Percentiles rank a stretch among this genome's conserved stretches.
These are phyloP conservation scores for Penicillium cataractarum DNA, from an alignment of 495 filamentous ascomycete species.

Conservation along the genomic window DNA sequence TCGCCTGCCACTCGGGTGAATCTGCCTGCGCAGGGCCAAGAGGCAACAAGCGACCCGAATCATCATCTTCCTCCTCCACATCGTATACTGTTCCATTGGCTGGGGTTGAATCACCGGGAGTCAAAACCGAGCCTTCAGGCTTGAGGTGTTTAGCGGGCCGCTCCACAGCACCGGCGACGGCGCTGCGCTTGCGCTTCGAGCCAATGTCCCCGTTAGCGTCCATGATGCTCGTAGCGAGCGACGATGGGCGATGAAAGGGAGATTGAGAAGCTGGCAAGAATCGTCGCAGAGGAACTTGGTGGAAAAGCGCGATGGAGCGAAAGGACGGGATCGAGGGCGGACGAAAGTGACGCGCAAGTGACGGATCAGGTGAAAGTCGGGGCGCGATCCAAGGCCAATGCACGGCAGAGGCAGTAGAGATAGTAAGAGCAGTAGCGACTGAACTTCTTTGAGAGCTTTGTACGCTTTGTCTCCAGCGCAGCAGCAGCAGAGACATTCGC, in stretches of 20 bases:
- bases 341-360: slow-evolving; percentile 6
- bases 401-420: slow-evolving; percentile 13
- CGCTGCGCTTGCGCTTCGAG: slow-evolving; percentile 64
- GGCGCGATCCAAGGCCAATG: slow-evolving; percentile 13
- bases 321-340: slow-evolving; percentile 10
- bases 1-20: slow-evolving; percentile 94
- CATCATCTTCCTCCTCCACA: slow-evolving; percentile 50
- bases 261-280: slow-evolving; percentile 14
- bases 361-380: slow-evolving; percentile 5
- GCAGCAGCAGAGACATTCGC: slow-evolving; percentile 26
- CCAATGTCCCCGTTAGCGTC: slow-evolving; percentile 54
- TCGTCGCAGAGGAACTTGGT: slow-evolving; percentile 11
- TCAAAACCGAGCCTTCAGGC: slow-evolving; percentile 47
- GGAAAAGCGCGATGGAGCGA: slow-evolving; percentile 12
- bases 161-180: slow-evolving; percentile 48
- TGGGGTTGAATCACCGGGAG: slow-evolving; percentile 49
- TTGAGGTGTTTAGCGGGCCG: slow-evolving; percentile 61
- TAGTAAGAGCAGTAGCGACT: slow-evolving; percentile 14
- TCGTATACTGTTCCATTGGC: slow-evolving; percentile 54
- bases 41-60: slow-evolving; percentile 41
- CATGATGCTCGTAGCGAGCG: slow-evolving; percentile 41
- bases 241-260: slow-evolving; percentile 7
- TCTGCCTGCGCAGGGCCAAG: slow-evolving; percentile 65
- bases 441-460: slow-evolving; percentile 1
- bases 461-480: slow-evolving; percentile 14